Evolutionary conservation across 805 yeast species (phyloP).

Genomic region (Pichia nanzhaoensis): DNA sequence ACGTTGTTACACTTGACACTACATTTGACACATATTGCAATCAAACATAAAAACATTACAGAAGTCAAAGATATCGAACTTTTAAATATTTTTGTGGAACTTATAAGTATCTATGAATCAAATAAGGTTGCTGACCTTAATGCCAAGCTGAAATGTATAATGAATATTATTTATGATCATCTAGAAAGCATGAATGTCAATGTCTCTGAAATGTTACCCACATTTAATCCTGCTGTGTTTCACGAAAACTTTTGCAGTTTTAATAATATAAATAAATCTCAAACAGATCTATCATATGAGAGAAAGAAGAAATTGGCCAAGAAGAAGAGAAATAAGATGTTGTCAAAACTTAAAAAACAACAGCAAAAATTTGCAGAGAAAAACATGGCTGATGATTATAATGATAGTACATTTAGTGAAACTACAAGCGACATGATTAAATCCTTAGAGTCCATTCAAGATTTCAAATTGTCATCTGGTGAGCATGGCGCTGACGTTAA

Average conservation of each 20-base stretch:
- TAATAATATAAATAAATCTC: conserved; percentile 9
- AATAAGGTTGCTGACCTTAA: conserved; percentile 4
- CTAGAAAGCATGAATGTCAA: conserved; percentile 1
- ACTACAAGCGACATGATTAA: conserved; percentile 24
- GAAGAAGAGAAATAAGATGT: conserved; percentile 58
- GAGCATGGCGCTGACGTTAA: conserved; percentile 17
- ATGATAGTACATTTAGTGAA: conserved; percentile 7
- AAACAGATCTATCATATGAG: conserved; percentile 38
- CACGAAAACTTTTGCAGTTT: neutral
- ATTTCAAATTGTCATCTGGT: conserved; percentile 1
- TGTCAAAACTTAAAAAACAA: conserved; percentile 75
- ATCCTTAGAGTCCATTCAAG: conserved; percentile 19
- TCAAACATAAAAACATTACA: conserved; percentile 9
- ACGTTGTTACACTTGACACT: conserved; percentile 50
- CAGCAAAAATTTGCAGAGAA: conserved; percentile 68
- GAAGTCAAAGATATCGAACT: conserved; percentile 8
- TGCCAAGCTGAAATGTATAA: conserved; percentile 5
- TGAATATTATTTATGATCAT: conserved; percentile 2
- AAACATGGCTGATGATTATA: conserved; percentile 33
- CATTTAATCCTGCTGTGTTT: conserved; percentile 13
- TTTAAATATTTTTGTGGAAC: conserved; percentile 1
- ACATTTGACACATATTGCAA: conserved; percentile 62
- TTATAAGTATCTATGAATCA: conserved; percentile 6
- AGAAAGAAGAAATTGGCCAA: conserved; percentile 63
- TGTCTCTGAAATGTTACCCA: conserved; percentile 3